Percentiles rank a stretch among this genome's conserved stretches.
Evolutionary conservation across 1,139 yeast species (phyloP).

Genomic region (Yamadazyma epiphylla): DNA sequence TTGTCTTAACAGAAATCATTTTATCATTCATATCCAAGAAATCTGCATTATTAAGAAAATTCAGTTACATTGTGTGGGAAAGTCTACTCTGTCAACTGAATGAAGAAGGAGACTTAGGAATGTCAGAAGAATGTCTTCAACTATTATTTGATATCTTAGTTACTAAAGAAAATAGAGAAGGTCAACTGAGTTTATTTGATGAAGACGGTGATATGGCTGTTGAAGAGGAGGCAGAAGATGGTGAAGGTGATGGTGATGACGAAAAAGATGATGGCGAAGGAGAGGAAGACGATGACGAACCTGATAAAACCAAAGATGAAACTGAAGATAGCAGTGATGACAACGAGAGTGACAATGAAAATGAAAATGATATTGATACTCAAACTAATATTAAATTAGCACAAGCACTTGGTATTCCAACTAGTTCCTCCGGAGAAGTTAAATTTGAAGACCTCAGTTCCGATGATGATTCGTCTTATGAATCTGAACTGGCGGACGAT

Average conservation of each 20-base stretch:
- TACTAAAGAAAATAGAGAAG: constrained; percentile 78
- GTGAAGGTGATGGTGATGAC: constrained; percentile 19
- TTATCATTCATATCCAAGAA: constrained; percentile 73
- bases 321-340: constrained; percentile 31
- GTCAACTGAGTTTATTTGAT: constrained; percentile 75
- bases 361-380: constrained; percentile 47
- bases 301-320: constrained; percentile 20
- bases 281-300: constrained; percentile 40
- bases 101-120: constrained; percentile 22
- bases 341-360: constrained; percentile 26
- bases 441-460: constrained; percentile 41
- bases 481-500: constrained; percentile 88
- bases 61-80: constrained; percentile 78
- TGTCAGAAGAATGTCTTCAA: constrained; percentile 49
- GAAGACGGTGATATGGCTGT: constrained; percentile 49
- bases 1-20: constrained; percentile 75
- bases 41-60: constrained; percentile 65
- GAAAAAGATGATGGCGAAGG: constrained; percentile 37
- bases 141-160: constrained; percentile 63
- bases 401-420: constrained; percentile 70
- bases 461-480: constrained; percentile 40
- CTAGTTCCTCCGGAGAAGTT: constrained; percentile 42
- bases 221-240: constrained; percentile 22
- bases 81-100: constrained; percentile 34
- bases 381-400: constrained; percentile 73